Base-by-base conservation (phyloP, 2,329 filamentous ascomycete genomes). In the Coccinonectria pachysandricola region DNA sequence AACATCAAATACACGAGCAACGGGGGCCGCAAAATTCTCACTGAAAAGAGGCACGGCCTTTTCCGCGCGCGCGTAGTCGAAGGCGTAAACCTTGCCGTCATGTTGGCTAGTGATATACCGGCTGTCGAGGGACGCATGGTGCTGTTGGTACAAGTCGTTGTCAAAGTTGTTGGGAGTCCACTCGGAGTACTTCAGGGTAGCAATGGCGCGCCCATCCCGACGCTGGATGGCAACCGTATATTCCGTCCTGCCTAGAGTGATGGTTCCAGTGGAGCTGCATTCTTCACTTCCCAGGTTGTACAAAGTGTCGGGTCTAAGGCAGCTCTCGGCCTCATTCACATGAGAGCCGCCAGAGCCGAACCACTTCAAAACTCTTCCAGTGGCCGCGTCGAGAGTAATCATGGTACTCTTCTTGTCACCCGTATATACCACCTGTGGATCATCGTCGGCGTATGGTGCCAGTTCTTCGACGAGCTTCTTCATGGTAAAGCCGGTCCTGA, bases 101-200 rank as follows among this genome's bases (percentile, higher is more conserved):
- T 86, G 82, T 42, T 77, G 76, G 39, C 79, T 84, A 40, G 88
- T 88, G 26, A 96, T 79, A 55, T 96, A 95, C 35, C 80, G 81
- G 40, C 82, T 77, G 51, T 96, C 87, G 49, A 87, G 78, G 1
- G 86, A 85, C 8, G 65, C 59, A 9, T 70, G 71, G 47, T 96
- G 91, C 48, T 96, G 85, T 25, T 72, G 72, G 44, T 85, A 77
- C 6, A 98, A 72, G 50, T 98, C 91, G 37, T 73, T 73, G 53
- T 98, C 88, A 34, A 78, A 82, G 32, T 80, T 92, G 54, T 98
- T 98, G 9, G 87, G 83, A 1, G 76, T 78, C 91, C 91, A 98
- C 53, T 98, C 91, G 8, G 85, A 81, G 49, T 92, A 98, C 39
- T 76, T 87, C 41, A 98, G 72, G 0, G 84, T 94, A 46, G 86